Conservation (phyloP, 345 rosid genomes). For the Dovyalis caffra region DNA sequence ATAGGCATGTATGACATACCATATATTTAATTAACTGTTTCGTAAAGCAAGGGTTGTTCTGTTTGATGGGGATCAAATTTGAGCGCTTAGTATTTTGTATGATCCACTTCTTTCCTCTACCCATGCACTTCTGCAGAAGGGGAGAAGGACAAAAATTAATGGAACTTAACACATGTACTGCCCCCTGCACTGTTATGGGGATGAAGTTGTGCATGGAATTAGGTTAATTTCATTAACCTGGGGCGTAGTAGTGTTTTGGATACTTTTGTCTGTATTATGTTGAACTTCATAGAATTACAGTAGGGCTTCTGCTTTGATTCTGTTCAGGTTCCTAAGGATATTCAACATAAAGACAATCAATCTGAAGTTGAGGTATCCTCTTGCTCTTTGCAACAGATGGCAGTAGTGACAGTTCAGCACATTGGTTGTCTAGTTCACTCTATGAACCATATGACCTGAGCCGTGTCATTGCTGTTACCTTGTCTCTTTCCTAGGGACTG, state of each 20-base stretch:
- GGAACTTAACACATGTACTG: background rate
- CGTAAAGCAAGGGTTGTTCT: background rate
- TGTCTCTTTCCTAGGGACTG: background rate
- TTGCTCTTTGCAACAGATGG: conserved; percentile 1
- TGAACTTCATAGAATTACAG: background rate
- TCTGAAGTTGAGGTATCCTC: conserved; percentile 51
- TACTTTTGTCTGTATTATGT: background rate
- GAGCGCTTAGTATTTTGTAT: background rate
- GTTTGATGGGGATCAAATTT: background rate
- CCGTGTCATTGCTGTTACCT: background rate
- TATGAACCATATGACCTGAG: background rate
- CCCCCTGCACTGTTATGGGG: background rate
- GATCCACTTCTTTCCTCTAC: background rate
- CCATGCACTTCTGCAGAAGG: background rate
- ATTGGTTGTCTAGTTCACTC: background rate
- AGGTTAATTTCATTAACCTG: background rate
- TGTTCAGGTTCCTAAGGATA: conserved; percentile 75
- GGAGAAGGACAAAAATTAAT: background rate
- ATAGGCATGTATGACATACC: background rate
- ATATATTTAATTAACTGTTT: background rate
- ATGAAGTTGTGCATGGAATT: background rate
- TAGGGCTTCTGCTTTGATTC: background rate
- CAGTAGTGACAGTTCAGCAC: background rate
- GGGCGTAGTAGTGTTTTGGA: background rate
- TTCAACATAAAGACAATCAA: conserved; percentile 43